Evolutionary conservation across 2,329 filamentous ascomycete species (phyloP), one percentile per base, ranked within the genome.

Genomic region (Penicillium vulpinum): DNA sequence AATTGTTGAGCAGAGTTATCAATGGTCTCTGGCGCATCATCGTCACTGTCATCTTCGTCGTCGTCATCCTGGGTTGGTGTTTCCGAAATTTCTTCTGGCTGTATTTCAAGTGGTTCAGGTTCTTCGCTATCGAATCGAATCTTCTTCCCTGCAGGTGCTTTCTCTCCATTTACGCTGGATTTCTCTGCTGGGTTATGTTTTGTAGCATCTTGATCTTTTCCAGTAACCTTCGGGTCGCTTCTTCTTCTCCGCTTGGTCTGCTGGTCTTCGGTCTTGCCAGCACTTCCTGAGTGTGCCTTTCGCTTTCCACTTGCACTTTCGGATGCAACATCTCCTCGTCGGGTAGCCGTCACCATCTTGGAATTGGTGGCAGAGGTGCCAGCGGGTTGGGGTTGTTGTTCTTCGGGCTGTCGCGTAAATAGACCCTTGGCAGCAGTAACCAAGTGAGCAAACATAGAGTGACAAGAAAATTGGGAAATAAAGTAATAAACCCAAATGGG

Each of bases 101-200:
- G 56, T 43, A 56, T 57, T 39, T 63, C 56, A 22, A 64, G 57
- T 1, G 64, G 67, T 24, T 66, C 64, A 26, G 74, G 73, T 22
- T 78, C 76, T 58, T 77, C 75, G 56, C 74, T 77, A 33, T 64
- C 75, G 52, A 78, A 78, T 49, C 75, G 70, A 38, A 77, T 31
- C 63, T 70, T 44, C 49, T 66, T 61, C 5, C 66, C 58, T 8
- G 48, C 60, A 43, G 60, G 31, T 44, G 56, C 52, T 18, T 64
- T 59, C 31, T 66, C 58, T 7, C 57, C 58, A 16, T 63, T 58
- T 11, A 58, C 44, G 13, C 28, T 43, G 21, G 57, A 44, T 28
- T 60, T 48, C 28, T 63, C 54, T 35, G 51, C 39, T 18, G 21
- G 28, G 5, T 55, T 57, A 16, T 58, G 56, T 33, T 38, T 59